phyloP scores from a whole-genome alignment of 371 early-diverging fungal species.

The Batrachochytrium dendrobatidis region DNA sequence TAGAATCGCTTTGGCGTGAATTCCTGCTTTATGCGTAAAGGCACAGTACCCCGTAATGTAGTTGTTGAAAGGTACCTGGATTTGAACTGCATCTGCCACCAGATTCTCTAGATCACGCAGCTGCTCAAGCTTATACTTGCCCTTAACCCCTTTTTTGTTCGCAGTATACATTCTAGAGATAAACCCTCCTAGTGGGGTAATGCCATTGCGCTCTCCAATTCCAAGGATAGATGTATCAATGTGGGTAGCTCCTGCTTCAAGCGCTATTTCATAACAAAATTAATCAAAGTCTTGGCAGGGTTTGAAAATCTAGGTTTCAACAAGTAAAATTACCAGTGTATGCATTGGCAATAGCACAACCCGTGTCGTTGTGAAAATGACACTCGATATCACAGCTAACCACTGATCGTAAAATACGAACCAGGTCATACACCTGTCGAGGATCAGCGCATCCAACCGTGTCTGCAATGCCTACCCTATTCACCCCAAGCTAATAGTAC shows the following conservation, averaged over 20 bases:
- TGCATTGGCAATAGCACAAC: slow-evolving; percentile 95
- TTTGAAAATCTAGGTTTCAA: neutral
- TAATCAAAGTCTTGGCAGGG: neutral
- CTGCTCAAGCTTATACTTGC: slow-evolving; percentile 84
- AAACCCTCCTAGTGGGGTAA: slow-evolving; percentile 90
- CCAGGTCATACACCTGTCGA: slow-evolving; percentile 93
- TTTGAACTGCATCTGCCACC: slow-evolving; percentile 88
- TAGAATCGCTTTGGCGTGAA: slow-evolving; percentile 96
- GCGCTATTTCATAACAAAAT: slow-evolving; percentile 39
- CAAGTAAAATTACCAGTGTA: slow-evolving; percentile 57
- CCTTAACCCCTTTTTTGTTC: slow-evolving; percentile 78
- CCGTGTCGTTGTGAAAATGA: slow-evolving; percentile 98
- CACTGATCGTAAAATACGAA: slow-evolving; percentile 85
- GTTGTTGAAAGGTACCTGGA: slow-evolving; percentile 96
- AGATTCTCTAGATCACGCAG: slow-evolving; percentile 90
- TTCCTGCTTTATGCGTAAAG: slow-evolving; percentile 97
- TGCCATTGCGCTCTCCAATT: slow-evolving; percentile 97
- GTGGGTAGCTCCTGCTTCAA: slow-evolving; percentile 96
- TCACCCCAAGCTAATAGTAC: slow-evolving; percentile 79
- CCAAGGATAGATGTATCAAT: slow-evolving; percentile 95
- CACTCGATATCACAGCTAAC: slow-evolving; percentile 96
- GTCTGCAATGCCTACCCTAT: slow-evolving; percentile 96
- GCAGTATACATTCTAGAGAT: slow-evolving; percentile 91
- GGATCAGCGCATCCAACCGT: slow-evolving; percentile 97
- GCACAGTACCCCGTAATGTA: slow-evolving; percentile 97